Evolutionary conservation across 768 basidiomycete species (phyloP).

Genomic region (Boletus subcaerulescens): DNA sequence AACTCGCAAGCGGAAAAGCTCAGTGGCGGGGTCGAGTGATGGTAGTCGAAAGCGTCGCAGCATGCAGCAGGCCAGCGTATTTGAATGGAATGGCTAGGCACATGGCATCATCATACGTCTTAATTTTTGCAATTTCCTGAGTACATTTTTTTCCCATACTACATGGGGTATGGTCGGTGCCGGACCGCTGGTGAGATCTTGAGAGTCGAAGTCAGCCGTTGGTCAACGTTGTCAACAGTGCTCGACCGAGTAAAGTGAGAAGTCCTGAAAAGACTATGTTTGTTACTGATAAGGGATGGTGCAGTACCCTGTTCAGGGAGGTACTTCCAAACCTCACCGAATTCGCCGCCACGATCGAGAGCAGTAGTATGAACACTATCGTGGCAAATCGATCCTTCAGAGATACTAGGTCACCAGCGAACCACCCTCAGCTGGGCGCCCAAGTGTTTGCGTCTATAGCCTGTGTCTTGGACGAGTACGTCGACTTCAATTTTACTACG

Average conservation of each 20-base stretch:
- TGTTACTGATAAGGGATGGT: constrained; percentile 4
- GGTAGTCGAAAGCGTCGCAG: too few relatives aligned
- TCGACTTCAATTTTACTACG: constrained; percentile 2
- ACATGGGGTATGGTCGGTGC: too few relatives aligned
- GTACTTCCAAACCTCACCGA: constrained; percentile 45
- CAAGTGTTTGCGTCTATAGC: constrained; percentile 47
- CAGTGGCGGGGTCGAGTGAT: too few relatives aligned
- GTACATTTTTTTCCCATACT: too few relatives aligned
- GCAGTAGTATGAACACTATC: constrained; percentile 34
- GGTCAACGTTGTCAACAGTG: too few relatives aligned
- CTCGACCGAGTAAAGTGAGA: constrained; percentile 45
- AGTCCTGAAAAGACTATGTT: not conserved
- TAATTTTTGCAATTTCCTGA: too few relatives aligned
- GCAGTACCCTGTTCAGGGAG: constrained; percentile 44
- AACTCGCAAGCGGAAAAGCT: too few relatives aligned
- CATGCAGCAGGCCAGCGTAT: too few relatives aligned
- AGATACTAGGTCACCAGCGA: constrained; percentile 19
- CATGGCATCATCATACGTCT: too few relatives aligned
- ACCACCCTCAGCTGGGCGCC: constrained; percentile 31
- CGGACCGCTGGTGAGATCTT: too few relatives aligned
- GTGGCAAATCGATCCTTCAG: constrained; percentile 32
- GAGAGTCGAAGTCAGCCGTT: too few relatives aligned
- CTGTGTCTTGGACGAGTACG: constrained; percentile 52
- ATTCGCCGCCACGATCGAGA: constrained; percentile 40
- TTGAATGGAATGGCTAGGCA: too few relatives aligned